Evolutionary conservation across 2,329 filamentous ascomycete genomes (phyloP).

Genomic region (Sporothrix brasiliensis): DNA sequence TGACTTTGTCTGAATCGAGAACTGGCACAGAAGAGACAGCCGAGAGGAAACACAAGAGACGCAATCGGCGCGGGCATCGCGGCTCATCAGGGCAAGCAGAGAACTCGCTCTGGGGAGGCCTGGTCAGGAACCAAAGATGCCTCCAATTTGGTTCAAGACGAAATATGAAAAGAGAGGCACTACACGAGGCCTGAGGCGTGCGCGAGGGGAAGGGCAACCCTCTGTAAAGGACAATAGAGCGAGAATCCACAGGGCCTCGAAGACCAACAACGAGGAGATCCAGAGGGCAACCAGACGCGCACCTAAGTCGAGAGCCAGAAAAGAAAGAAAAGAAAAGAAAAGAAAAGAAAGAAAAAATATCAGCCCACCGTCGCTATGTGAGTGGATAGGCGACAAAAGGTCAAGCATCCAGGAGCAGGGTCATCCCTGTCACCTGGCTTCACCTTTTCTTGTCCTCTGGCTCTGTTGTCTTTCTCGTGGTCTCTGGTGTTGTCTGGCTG

Average conservation of each 20-base stretch:
- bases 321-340: too few relatives aligned
- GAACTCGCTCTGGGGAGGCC: constrained; percentile 2
- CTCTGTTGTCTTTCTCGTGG: constrained; percentile 17
- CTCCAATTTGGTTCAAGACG: background rate
- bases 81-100: background rate
- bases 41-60: background rate
- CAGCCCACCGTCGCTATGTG: constrained; percentile 27
- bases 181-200: background rate
- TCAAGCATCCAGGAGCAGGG: constrained; percentile 27
- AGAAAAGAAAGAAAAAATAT: background rate
- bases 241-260: background rate
- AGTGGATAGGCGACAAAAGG: constrained; percentile 24
- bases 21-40: constrained; percentile 1
- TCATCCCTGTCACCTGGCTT: constrained; percentile 29
- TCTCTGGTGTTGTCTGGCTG: background rate
- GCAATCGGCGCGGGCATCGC: constrained; percentile 1
- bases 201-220: background rate
- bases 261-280: too few relatives aligned
- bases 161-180: background rate
- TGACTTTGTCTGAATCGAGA: background rate
- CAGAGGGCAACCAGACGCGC: too few relatives aligned
- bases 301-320: background rate
- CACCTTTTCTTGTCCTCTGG: constrained; percentile 15
- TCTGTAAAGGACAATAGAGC: background rate
- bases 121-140: constrained; percentile 23